Evolutionary conservation across 257 asterid genomes (phyloP).

Genomic region (Forsythia viridissima): DNA sequence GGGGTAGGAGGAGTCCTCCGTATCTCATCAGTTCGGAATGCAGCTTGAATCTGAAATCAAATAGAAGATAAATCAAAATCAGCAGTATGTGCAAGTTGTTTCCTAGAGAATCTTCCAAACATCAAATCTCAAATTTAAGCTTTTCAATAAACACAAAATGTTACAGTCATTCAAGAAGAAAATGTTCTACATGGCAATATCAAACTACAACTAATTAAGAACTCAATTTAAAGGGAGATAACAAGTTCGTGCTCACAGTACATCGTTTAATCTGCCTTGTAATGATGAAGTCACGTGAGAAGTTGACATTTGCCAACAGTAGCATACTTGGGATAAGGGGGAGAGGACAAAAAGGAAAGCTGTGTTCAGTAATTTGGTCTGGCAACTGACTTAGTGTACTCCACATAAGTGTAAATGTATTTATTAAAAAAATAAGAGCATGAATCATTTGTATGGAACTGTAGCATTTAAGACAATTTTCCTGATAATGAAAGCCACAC

Average conservation of each 20-base stretch:
- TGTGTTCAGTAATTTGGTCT: background rate
- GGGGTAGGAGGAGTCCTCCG: slow-evolving; percentile 58
- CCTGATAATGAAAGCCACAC: background rate
- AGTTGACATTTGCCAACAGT: no score
- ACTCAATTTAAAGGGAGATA: background rate
- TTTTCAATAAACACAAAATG: background rate
- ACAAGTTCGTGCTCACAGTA: background rate
- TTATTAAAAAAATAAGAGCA: background rate
- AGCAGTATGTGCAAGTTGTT: background rate
- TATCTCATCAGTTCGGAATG: slow-evolving; percentile 57
- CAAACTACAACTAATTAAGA: background rate
- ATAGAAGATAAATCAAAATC: background rate
- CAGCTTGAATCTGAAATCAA: slow-evolving; percentile 48
- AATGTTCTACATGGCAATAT: background rate
- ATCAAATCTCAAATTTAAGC: background rate
- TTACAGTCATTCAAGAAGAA: background rate
- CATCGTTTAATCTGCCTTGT: no score
- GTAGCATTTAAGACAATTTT: background rate
- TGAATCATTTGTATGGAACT: background rate
- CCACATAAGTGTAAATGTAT: background rate
- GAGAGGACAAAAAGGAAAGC: background rate
- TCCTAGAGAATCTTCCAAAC: background rate
- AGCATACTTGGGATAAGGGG: no score
- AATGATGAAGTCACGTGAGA: no score
- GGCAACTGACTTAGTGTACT: background rate